A percentile compares a stretch with the other conserved stretches of the same genome.
Conservation (phyloP, 192 early-diverging fungal species). For the Mortierella antarctica region DNA sequence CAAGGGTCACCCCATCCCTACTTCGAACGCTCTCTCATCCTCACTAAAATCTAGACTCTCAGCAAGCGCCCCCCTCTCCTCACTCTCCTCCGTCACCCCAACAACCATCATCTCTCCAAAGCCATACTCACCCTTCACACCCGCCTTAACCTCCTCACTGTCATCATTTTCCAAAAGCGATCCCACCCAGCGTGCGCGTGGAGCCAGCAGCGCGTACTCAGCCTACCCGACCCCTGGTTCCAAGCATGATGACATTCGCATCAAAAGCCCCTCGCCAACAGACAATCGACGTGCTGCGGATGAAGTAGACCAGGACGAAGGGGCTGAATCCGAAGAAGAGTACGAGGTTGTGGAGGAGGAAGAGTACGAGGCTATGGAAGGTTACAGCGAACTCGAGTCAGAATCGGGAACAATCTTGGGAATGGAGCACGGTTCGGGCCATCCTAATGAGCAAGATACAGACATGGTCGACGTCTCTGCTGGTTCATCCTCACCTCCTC, state of each 20-base stretch:
- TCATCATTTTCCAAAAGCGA: constrained; percentile 14
- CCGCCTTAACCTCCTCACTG: background rate
- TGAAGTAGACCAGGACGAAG: constrained; percentile 11
- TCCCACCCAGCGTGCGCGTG: constrained; percentile 2
- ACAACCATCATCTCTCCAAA: constrained; percentile 52
- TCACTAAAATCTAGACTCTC: constrained; percentile 41
- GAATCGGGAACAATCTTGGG: constrained; percentile 2
- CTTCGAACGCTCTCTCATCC: constrained; percentile 45
- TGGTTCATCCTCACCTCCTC: constrained; percentile 9
- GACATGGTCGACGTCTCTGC: constrained; percentile 36
- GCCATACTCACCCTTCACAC: constrained; percentile 18
- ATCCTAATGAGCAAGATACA: constrained; percentile 16
- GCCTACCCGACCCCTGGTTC: constrained; percentile 21
- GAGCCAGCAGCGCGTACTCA: constrained; percentile 8
- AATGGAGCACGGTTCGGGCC: constrained; percentile 4
- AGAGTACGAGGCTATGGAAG: constrained; percentile 13
- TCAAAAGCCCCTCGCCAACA: constrained; percentile 6
- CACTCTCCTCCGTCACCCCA: constrained; percentile 49
- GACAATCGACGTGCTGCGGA: background rate
- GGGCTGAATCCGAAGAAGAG: constrained; percentile 14
- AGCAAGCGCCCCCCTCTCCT: constrained; percentile 35
- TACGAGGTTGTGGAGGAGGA: constrained; percentile 24
- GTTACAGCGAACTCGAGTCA: constrained; percentile 3
- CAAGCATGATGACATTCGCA: constrained; percentile 11
- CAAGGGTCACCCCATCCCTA: constrained; percentile 53